Conservation (phyloP, 2,329 filamentous ascomycete genomes). For the Fusarium cicatricum region DNA sequence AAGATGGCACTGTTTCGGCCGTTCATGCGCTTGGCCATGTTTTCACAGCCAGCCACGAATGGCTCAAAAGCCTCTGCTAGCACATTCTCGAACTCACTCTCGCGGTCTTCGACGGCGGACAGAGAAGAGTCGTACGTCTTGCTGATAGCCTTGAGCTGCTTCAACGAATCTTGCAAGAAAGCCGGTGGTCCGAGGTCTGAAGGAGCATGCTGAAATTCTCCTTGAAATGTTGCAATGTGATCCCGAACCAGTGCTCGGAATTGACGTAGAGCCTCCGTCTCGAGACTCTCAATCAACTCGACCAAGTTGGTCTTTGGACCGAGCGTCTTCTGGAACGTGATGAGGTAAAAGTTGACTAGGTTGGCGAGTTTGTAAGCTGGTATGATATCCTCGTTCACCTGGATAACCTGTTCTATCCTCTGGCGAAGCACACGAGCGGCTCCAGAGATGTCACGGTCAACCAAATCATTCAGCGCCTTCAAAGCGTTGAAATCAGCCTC, state of each 20-base stretch:
- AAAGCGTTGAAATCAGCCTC: constrained; percentile 76
- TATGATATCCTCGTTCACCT: constrained; percentile 89
- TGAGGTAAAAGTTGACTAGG: constrained; percentile 85
- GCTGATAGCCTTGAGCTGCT: constrained; percentile 80
- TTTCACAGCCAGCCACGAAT: constrained; percentile 79
- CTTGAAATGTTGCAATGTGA: constrained; percentile 77
- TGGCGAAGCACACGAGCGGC: constrained; percentile 87
- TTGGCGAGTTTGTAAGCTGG: constrained; percentile 91
- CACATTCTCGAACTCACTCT: constrained; percentile 77
- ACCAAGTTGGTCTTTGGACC: constrained; percentile 74
- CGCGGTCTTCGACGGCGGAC: constrained; percentile 64
- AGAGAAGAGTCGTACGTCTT: constrained; percentile 88
- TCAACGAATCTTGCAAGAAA: constrained; percentile 82
- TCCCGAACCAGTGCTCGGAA: constrained; percentile 86
- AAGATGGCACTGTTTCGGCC: constrained; percentile 73
- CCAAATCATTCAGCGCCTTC: constrained; percentile 83
- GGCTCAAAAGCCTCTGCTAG: constrained; percentile 85
- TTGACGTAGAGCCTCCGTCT: constrained; percentile 80
- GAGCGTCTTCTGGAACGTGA: constrained; percentile 84
- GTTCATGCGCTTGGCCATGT: constrained; percentile 68
- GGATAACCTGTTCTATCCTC: constrained; percentile 88
- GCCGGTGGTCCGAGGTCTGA: constrained; percentile 79
- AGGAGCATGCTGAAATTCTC: constrained; percentile 73
- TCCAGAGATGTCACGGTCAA: constrained; percentile 84
- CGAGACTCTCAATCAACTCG: constrained; percentile 72